Conservation (phyloP, 2,329 filamentous ascomycete genomes). For the Dactylella cylindrospora region DNA sequence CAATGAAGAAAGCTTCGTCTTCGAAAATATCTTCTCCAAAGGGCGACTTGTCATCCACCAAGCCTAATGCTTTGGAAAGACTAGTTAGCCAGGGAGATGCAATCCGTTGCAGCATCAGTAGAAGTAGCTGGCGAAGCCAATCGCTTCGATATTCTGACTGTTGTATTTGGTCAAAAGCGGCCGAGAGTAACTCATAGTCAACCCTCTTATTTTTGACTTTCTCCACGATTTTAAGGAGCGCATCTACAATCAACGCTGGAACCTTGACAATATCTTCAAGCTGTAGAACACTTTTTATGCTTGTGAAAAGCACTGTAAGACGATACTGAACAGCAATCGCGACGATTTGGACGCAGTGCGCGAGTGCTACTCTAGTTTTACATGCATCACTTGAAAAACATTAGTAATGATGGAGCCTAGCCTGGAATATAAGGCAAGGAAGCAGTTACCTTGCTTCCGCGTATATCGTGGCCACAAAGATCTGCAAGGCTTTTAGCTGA, state of each 20-base stretch:
- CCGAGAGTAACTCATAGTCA: slow-evolving; percentile 62
- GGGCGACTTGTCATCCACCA: slow-evolving; percentile 6
- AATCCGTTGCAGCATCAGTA: slow-evolving; percentile 31
- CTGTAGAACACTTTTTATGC: slow-evolving; percentile 46
- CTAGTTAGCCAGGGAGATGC: slow-evolving; percentile 37
- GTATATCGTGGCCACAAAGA: slow-evolving; percentile 18
- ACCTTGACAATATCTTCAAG: slow-evolving; percentile 43
- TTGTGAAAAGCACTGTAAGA: slow-evolving; percentile 44
- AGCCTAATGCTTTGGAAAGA: slow-evolving; percentile 33
- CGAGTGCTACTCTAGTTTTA: slow-evolving; percentile 46
- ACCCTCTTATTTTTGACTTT: slow-evolving; percentile 56
- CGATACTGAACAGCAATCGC: slow-evolving; percentile 47
- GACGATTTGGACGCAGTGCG: slow-evolving; percentile 46
- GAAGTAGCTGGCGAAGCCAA: slow-evolving; percentile 33
- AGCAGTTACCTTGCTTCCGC: slow-evolving; percentile 11
- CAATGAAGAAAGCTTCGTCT: slow-evolving; percentile 38
- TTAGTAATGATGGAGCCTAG: slow-evolving; percentile 25
- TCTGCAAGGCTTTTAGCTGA: slow-evolving; percentile 45
- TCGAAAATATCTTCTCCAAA: slow-evolving; percentile 29
- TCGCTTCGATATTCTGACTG: slow-evolving; percentile 37
- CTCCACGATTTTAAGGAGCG: slow-evolving; percentile 52
- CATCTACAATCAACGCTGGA: slow-evolving; percentile 49
- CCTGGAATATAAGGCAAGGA: not conserved
- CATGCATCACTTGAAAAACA: slow-evolving; percentile 4
- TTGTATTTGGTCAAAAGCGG: slow-evolving; percentile 34